These are phyloP conservation scores for Fusarium floridanum DNA, from an alignment of 2,329 filamentous ascomycete genomes.

Conservation along the genomic window DNA sequence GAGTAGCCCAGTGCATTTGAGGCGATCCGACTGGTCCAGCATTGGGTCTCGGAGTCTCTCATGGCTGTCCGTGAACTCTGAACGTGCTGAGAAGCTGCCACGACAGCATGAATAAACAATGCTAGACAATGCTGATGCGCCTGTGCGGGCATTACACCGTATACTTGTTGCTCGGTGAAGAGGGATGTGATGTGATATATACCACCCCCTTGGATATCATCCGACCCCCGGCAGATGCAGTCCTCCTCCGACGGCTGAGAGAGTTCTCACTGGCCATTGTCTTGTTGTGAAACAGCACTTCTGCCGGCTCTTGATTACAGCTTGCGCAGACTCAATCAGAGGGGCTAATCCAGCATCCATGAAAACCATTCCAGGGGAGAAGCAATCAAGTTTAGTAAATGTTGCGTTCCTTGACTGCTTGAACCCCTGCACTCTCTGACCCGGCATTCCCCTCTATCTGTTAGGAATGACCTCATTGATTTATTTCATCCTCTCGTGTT, in stretches of 20 bases:
- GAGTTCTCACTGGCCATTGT: conserved; percentile 11
- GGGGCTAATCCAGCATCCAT: neutral
- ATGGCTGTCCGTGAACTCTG: conserved; percentile 18
- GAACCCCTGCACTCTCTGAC: neutral
- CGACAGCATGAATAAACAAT: conserved; percentile 31
- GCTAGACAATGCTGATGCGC: conserved; percentile 1
- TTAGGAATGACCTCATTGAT: conserved; percentile 24
- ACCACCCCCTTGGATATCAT: neutral
- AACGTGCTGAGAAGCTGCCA: conserved; percentile 30
- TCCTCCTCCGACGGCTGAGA: neutral
- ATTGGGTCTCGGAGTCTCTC: conserved; percentile 27
- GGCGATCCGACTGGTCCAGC: conserved; percentile 37
- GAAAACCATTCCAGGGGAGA: neutral
- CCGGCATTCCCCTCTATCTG: neutral
- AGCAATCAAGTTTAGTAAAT: neutral
- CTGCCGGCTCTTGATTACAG: neutral
- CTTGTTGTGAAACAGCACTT: neutral
- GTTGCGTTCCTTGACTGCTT: neutral
- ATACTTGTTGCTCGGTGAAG: neutral
- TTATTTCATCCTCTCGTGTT: conserved; percentile 7
- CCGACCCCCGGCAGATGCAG: neutral
- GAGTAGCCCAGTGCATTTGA: conserved; percentile 24
- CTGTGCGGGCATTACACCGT: conserved; percentile 3
- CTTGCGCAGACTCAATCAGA: neutral
- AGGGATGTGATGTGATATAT: neutral